These are phyloP conservation scores for Thalassiosira exigua DNA, from an alignment of 352 stramenopile genomes.

Conservation along the genomic window DNA sequence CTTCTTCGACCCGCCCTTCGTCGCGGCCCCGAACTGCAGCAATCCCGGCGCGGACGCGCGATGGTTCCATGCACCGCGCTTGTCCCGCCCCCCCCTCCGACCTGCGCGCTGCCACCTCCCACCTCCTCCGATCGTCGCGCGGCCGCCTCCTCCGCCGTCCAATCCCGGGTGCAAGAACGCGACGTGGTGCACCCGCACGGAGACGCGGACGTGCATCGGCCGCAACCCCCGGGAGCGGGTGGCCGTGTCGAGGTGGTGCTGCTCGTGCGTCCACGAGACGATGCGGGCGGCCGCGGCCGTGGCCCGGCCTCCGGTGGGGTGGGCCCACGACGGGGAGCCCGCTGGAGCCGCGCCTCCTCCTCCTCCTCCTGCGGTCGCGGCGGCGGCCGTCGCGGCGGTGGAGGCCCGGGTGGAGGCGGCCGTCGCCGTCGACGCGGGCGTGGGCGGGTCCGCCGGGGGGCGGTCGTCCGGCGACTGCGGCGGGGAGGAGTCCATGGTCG, in stretches of 20 bases:
- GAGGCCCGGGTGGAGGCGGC: no score
- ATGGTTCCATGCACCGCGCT: neutral
- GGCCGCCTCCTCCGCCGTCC: constrained; percentile 32
- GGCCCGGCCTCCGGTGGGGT: neutral
- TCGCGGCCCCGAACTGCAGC: constrained; percentile 43
- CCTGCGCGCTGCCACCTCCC: constrained; percentile 1
- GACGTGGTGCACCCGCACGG: constrained; percentile 57
- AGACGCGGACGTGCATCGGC: constrained; percentile 59
- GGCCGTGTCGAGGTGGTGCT: constrained; percentile 21
- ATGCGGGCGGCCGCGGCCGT: constrained; percentile 20
- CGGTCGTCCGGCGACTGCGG: no score
- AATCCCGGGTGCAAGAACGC: constrained; percentile 56
- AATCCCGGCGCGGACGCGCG: constrained; percentile 21
- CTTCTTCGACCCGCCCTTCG: constrained; percentile 48
- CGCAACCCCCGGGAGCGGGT: constrained; percentile 24
- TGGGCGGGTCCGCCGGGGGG: neutral
- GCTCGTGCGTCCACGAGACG: constrained; percentile 40
- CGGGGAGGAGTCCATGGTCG: no score
- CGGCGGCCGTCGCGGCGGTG: neutral
- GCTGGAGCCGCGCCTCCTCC: no score
- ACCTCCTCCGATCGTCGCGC: neutral
- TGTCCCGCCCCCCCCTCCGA: constrained; percentile 5
- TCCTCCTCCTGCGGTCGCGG: no score
- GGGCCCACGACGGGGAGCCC: no score
- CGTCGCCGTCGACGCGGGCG: no score